phyloP scores from a whole-genome alignment of 139 green algal species.

The Coelastrella sp. region DNA sequence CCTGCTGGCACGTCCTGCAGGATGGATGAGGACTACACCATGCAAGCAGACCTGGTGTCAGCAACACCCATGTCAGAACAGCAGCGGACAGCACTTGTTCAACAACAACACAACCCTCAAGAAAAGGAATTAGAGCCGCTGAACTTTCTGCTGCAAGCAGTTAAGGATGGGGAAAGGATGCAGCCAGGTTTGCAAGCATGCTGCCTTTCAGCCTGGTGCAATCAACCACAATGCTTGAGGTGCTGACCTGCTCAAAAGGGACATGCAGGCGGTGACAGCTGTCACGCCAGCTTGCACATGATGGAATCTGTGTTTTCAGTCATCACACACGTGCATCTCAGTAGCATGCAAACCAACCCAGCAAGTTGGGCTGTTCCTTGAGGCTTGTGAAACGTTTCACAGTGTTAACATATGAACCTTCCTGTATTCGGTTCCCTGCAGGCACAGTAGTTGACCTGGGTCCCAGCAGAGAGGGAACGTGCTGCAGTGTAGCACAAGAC shows the following conservation, averaged over 20 bases:
- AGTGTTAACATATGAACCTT: no score
- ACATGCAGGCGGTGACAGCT: no score
- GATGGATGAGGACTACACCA: not conserved
- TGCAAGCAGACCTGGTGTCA: not conserved
- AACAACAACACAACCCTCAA: slow-evolving; percentile 10
- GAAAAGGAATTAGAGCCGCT: slow-evolving; percentile 24
- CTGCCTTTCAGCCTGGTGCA: no score
- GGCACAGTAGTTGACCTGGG: not conserved
- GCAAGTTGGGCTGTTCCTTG: no score
- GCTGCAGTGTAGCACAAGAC: slow-evolving; percentile 1
- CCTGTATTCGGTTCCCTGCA: not conserved
- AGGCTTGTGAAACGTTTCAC: no score
- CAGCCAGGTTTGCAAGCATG: not conserved
- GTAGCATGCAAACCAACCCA: no score
- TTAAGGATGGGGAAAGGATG: slow-evolving; percentile 33
- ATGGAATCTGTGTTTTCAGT: no score
- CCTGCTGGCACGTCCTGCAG: not conserved
- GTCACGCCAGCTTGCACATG: no score
- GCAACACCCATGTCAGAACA: not conserved
- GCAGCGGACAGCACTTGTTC: not conserved
- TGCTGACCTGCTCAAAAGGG: no score
- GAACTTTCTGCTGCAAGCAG: slow-evolving; percentile 27
- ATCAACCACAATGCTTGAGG: no score
- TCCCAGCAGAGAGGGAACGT: not conserved
- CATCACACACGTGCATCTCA: no score